Evolutionary conservation across 2,329 filamentous ascomycete species (phyloP).

Genomic region (Diplocarpon rosae): DNA sequence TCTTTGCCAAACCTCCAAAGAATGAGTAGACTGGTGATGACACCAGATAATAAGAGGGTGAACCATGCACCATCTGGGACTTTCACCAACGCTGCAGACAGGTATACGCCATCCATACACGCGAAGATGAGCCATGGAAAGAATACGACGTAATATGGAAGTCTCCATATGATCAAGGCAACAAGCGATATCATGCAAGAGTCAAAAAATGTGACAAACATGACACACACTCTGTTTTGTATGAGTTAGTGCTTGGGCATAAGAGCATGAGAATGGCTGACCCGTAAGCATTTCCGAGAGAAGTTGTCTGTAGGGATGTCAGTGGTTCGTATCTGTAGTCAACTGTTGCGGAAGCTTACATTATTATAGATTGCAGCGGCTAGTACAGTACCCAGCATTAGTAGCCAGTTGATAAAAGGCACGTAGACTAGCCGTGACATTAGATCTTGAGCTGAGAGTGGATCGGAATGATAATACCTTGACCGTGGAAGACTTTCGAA

Average conservation of each 20-base stretch:
- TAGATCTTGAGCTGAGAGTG: background rate
- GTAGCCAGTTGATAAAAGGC: slow-evolving; percentile 62
- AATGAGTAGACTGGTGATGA: slow-evolving; percentile 54
- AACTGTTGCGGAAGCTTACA: slow-evolving; percentile 28
- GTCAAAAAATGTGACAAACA: slow-evolving; percentile 67
- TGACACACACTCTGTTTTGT: slow-evolving; percentile 62
- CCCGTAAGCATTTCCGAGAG: slow-evolving; percentile 50
- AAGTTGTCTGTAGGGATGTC: slow-evolving; percentile 39
- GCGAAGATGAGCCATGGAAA: slow-evolving; percentile 52
- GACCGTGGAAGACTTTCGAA: slow-evolving; percentile 56
- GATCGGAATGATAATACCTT: slow-evolving; percentile 29
- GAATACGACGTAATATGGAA: slow-evolving; percentile 47
- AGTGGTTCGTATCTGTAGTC: background rate
- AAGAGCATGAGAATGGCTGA: slow-evolving; percentile 22
- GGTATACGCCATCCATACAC: slow-evolving; percentile 54
- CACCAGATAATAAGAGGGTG: slow-evolving; percentile 51
- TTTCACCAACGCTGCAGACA: slow-evolving; percentile 60
- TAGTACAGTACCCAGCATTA: slow-evolving; percentile 62
- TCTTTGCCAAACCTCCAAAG: slow-evolving; percentile 74
- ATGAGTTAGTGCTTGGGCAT: background rate
- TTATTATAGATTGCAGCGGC: slow-evolving; percentile 65
- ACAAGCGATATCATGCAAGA: slow-evolving; percentile 64
- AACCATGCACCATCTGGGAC: slow-evolving; percentile 72
- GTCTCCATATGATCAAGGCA: slow-evolving; percentile 60
- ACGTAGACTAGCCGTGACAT: slow-evolving; percentile 46